These are phyloP conservation scores for Komagataella kurtzmanii DNA, from an alignment of 805 yeast genomes.

Conservation along the genomic window DNA sequence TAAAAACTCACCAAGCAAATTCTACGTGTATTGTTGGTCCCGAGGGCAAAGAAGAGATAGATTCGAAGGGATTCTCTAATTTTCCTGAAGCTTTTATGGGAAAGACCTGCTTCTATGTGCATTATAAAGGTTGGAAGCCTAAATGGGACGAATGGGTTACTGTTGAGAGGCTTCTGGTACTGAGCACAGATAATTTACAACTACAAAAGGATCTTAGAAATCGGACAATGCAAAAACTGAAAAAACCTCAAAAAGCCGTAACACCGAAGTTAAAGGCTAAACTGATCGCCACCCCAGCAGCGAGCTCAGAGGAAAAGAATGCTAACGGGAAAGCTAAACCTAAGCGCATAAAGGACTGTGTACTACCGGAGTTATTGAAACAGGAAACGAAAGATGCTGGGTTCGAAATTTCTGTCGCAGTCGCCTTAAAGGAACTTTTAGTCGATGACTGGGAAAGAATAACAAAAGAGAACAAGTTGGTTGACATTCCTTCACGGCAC, in stretches of 20 bases:
- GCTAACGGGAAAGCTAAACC: neutral
- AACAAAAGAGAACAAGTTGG: slow-evolving; percentile 65
- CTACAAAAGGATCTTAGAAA: slow-evolving; percentile 45
- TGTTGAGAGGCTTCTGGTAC: slow-evolving; percentile 49
- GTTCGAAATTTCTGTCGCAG: slow-evolving; percentile 35
- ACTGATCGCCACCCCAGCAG: neutral
- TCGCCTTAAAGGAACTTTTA: slow-evolving; percentile 60
- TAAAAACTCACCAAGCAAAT: slow-evolving; percentile 47
- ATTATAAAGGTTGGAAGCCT: slow-evolving; percentile 91
- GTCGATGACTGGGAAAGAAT: slow-evolving; percentile 92
- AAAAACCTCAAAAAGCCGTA: slow-evolving; percentile 5
- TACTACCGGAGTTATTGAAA: slow-evolving; percentile 12
- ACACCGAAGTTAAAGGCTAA: neutral
- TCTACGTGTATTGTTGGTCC: neutral
- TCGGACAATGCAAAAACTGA: slow-evolving; percentile 23
- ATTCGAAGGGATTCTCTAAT: slow-evolving; percentile 8
- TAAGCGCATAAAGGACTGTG: slow-evolving; percentile 11
- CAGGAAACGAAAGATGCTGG: slow-evolving; percentile 9
- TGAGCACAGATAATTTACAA: slow-evolving; percentile 53
- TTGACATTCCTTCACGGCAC: slow-evolving; percentile 46
- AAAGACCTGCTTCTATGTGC: slow-evolving; percentile 48
- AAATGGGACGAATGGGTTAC: slow-evolving; percentile 97
- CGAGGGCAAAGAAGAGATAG: slow-evolving; percentile 6
- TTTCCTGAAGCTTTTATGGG: slow-evolving; percentile 16
- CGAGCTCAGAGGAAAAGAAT: neutral